Base-by-base conservation (phyloP, 805 yeast species). In the Metschnikowia borealis region DNA sequence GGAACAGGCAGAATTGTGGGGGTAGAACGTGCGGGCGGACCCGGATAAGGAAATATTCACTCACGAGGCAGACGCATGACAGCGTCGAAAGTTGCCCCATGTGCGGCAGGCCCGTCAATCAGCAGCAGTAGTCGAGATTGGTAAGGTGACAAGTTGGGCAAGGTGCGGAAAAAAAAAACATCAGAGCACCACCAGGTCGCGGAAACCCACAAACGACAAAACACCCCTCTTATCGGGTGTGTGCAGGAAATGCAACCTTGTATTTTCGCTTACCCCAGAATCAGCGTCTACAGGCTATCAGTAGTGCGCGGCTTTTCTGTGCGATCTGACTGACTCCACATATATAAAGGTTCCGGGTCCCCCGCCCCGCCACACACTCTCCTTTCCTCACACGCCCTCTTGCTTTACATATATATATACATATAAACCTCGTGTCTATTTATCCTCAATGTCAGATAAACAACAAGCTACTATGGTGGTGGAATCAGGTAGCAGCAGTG, bases 401-500 rank as follows among this genome's bases (percentile, higher is more conserved):
- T 26, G 3, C 29, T 26, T 26, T 26, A 26, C 29, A 26, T 26
- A 8, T 3, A 26, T 26, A 26, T 26, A 26, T 26, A 35, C n/a
- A 35, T 15, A 33, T 14, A 5, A 35, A 34, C 5, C 13, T 10
- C 38, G 5, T n/a, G 15, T 17, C 15, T n/a, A 15, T 15, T 34
- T 5, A n/a, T 14, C 7, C 35, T 36, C 31, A 21, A 44, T 50
- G 46, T 46, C 52, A 7, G 55, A 55, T 11, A 55, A 55, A 18
- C 48, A 38, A 13, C 31, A 41, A 7, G 45, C n/a, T 13, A 23
- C 44, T 35, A 37, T 41, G 8, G n/a, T 29, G 10, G 50, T 54
- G 23, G 54, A 55, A 26, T 41, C 55, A 1, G 38, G 47, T 21
- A 6, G 37, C 38, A 31, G 43, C 48, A 40, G 47, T 3, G 51